Conservation (phyloP, 2,329 filamentous ascomycete genomes). For the Alternaria incomplexa region DNA sequence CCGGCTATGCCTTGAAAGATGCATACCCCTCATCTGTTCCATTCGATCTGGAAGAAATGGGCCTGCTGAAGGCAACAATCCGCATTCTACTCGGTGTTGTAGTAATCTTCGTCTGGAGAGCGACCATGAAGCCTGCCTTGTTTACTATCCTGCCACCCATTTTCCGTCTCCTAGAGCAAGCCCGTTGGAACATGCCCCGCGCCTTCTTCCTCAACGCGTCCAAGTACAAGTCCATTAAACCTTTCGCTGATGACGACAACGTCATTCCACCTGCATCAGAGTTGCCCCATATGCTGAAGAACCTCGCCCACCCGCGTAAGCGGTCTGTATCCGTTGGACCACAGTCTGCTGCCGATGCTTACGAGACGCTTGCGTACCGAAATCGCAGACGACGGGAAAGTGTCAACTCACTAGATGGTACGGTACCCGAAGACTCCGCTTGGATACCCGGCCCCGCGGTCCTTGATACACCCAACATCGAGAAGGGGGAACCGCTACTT, state of each 20-base stretch:
- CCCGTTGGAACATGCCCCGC: constrained; percentile 80
- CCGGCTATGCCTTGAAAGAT: constrained; percentile 58
- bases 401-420: constrained; percentile 52
- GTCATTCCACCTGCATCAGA: constrained; percentile 90
- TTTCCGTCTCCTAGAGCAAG: constrained; percentile 82
- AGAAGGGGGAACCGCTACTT: constrained; percentile 43
- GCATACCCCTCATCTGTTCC: constrained; percentile 66
- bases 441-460: constrained; percentile 24
- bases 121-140: constrained; percentile 82
- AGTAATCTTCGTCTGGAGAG: constrained; percentile 87
- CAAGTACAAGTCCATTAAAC: constrained; percentile 84
- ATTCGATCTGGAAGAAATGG: constrained; percentile 70
- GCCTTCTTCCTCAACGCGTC: constrained; percentile 91
- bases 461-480: constrained; percentile 44
- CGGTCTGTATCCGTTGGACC: constrained; percentile 89
- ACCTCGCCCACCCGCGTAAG: constrained; percentile 79
- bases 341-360: constrained; percentile 94
- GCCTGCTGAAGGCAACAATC: constrained; percentile 66
- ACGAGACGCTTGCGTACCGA: constrained; percentile 91
- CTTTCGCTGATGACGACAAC: constrained; percentile 78
- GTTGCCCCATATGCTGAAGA: constrained; percentile 79
- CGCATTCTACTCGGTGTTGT: constrained; percentile 81
- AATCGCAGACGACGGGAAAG: constrained; percentile 72
- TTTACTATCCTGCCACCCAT: constrained; percentile 80
- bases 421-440: constrained; percentile 34